phyloP scores from a whole-genome alignment of 148 eudicot genomes.

The Fallopia convolvulus region DNA sequence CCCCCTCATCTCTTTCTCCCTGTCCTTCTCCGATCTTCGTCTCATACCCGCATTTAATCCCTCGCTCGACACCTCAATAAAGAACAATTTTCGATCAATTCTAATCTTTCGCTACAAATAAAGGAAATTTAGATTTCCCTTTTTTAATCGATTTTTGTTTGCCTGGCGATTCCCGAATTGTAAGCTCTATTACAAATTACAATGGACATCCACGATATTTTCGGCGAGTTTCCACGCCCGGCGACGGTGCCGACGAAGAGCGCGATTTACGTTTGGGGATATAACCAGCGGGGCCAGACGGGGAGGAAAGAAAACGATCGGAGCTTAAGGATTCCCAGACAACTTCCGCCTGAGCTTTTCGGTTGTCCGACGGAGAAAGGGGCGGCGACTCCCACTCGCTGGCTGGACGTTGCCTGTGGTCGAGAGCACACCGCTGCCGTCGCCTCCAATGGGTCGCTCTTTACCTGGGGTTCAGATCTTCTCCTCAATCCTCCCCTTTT shows the following conservation, averaged over 20 bases:
- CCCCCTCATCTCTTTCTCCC: not conserved
- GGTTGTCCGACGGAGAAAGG: slow-evolving; percentile 62
- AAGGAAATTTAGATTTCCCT: not conserved
- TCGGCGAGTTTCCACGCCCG: slow-evolving; percentile 48
- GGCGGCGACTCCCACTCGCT: slow-evolving; percentile 36
- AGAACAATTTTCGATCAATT: not conserved
- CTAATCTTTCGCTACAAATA: not conserved
- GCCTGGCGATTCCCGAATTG: not conserved
- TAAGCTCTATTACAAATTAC: not conserved
- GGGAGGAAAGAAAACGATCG: slow-evolving; percentile 57
- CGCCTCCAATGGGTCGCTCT: slow-evolving; percentile 88
- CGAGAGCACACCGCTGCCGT: slow-evolving; percentile 92
- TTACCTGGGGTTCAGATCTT: slow-evolving; percentile 85
- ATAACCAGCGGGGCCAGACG: slow-evolving; percentile 90
- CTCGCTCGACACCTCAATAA: not conserved
- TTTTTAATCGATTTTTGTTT: not conserved
- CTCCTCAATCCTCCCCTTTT: slow-evolving; percentile 14
- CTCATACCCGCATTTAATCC: not conserved
- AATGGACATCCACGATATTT: slow-evolving; percentile 60
- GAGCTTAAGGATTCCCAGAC: slow-evolving; percentile 82
- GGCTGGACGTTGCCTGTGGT: slow-evolving; percentile 93
- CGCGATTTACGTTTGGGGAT: slow-evolving; percentile 89
- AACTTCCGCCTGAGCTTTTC: slow-evolving; percentile 82
- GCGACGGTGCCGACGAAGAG: slow-evolving; percentile 55
- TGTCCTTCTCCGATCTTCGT: not conserved